Evolutionary conservation across 148 eudicot species (phyloP).

Genomic region (Pouteria glomerata): DNA sequence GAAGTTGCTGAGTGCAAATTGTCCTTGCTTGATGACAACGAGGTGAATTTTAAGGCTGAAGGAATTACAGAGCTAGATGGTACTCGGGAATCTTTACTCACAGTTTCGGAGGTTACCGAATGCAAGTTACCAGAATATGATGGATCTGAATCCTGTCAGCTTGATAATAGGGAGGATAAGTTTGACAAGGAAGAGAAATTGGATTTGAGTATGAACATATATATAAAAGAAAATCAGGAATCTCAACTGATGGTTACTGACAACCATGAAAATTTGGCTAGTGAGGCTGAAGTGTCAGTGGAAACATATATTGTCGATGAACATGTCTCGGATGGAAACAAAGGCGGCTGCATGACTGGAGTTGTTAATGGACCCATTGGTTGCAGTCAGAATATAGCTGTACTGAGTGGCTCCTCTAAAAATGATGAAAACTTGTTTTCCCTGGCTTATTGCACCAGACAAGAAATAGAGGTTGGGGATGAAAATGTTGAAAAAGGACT

Average conservation of each 20-base stretch:
- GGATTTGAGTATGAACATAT: conserved; percentile 16
- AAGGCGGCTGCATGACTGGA: neutral
- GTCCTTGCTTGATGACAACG: neutral
- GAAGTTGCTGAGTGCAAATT: conserved; percentile 6
- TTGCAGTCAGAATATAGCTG: conserved; percentile 4
- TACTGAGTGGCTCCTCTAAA: conserved; percentile 15
- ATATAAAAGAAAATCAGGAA: conserved; percentile 15
- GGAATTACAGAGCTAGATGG: conserved; percentile 17
- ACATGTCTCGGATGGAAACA: neutral
- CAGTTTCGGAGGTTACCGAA: neutral
- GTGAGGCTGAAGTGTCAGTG: conserved; percentile 10
- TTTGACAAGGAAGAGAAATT: conserved; percentile 19
- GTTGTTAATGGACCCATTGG: neutral
- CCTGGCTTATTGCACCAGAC: too few species aligned
- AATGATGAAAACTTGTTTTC: too few species aligned
- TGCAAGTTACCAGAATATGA: conserved; percentile 12
- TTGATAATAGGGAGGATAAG: conserved; percentile 20
- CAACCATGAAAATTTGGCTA: conserved; percentile 9
- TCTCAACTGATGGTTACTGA: conserved; percentile 11
- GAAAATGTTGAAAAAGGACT: too few species aligned
- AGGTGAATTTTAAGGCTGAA: conserved; percentile 9
- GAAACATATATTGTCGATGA: conserved; percentile 8
- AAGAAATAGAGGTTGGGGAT: too few species aligned
- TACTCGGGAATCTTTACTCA: conserved; percentile 12
- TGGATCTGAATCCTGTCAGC: conserved; percentile 5